Conservation (phyloP, 164 flowering plant genomes). For the Saururus chinensis region DNA sequence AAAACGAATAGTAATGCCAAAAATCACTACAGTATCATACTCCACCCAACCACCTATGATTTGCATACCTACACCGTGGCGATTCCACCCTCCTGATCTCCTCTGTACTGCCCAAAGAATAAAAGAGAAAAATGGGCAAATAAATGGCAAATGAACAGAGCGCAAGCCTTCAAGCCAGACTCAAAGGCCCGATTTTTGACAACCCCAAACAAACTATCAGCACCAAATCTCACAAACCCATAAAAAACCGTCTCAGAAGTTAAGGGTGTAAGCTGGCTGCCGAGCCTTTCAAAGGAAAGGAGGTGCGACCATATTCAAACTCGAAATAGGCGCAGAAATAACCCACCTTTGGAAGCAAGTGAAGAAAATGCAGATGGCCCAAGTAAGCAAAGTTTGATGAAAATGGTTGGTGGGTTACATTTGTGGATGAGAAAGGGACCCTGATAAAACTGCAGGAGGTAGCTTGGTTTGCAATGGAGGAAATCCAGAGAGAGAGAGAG, state of each 20-base stretch:
- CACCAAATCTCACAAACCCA: conserved; percentile 22
- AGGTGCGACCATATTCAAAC: conserved; percentile 5
- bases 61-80: conserved; percentile 16
- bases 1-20: conserved; percentile 3
- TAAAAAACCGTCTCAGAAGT: conserved; percentile 19
- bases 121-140: conserved; percentile 10
- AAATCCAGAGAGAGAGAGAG: conserved; percentile 31
- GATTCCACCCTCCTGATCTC: conserved; percentile 44
- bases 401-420: conserved; percentile 36
- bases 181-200: conserved; percentile 27
- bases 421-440: conserved; percentile 18
- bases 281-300: conserved; percentile 20
- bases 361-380: conserved; percentile 1
- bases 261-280: conserved; percentile 32
- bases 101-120: conserved; percentile 3
- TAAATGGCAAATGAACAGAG: conserved; percentile 10
- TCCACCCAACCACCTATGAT: no score
- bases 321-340: neutral
- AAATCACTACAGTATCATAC: no score
- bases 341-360: conserved; percentile 4
- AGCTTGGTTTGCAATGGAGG: conserved; percentile 84
- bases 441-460: conserved; percentile 29
- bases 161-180: conserved; percentile 19
- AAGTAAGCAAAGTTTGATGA: conserved; percentile 25
- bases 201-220: conserved; percentile 20